Base-by-base conservation (phyloP, 352 stramenopile genomes). In the Phytophthora kernoviae region DNA sequence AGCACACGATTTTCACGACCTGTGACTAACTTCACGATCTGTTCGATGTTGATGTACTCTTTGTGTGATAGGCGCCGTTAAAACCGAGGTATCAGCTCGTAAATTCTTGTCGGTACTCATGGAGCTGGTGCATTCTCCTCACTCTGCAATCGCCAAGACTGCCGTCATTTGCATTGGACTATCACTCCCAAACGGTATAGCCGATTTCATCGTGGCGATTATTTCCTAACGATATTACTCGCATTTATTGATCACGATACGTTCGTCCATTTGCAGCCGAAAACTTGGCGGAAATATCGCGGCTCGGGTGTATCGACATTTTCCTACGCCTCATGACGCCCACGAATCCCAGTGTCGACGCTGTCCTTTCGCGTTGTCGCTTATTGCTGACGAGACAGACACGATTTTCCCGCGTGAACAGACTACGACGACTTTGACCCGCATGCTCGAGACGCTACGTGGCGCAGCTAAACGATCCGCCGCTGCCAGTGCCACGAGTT, bases 381-480 rank as follows among this genome's bases (percentile, higher is more conserved):
- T 89, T 1, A 82, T 91, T 33, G 82, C 82, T 0, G 71, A 87
- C 10, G 73, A 90, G 53, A 73, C 72, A 3, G 74, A 84, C 20
- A 30, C 43, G 1, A 73, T 86, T 34, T 89, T 91, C 34, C 75
- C 81, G 15, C 70, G 72, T 45, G 78, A 91, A 1, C 68, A 69
- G 15, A 70, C 70, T 2, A 65, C 61, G 1, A 30, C 52, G 10
- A 46, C 58, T 26, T 58, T 72, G 5, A 44, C 50, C 5, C 68
- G 57, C 1, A 84, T 87, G 64, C 66, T 90, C n/a, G 79, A 90
- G 43, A 89, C 82, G 0, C 42, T 91, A 9, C 69, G 82, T 30
- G 82, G 82, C 12, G 78, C 67, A n/a, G 78, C 82, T 1, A 91
- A 91, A 47, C 66, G 78, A 6, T 90, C 82, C 0, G 68, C 60